Conservation (phyloP, 441 rosid species). For the Adansonia madagascariensis region DNA sequence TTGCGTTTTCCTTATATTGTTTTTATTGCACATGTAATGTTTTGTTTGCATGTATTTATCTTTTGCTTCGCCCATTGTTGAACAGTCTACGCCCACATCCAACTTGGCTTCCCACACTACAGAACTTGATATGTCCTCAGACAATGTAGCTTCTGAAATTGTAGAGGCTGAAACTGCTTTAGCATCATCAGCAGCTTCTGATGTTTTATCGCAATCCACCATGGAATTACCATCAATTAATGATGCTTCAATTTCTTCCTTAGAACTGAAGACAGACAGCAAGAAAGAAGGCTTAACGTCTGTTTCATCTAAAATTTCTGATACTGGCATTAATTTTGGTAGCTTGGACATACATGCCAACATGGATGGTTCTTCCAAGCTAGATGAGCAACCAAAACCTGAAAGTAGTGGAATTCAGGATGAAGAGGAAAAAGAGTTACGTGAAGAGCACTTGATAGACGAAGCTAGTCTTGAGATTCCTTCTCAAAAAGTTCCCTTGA, state of each 20-base stretch:
- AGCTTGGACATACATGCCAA: constrained; percentile 23
- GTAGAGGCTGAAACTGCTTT: constrained; percentile 35
- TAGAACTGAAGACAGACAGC: constrained; percentile 38
- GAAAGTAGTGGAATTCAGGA: constrained; percentile 33
- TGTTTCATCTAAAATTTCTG: constrained; percentile 47
- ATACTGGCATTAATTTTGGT: constrained; percentile 26
- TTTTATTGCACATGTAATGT: neutral
- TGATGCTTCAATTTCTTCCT: constrained; percentile 34
- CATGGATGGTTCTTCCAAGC: constrained; percentile 27
- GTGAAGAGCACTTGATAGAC: constrained; percentile 37
- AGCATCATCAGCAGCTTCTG: constrained; percentile 29
- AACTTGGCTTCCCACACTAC: constrained; percentile 30
- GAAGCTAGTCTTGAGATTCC: constrained; percentile 35
- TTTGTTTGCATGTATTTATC: constrained; percentile 21
- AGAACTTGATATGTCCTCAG: constrained; percentile 40
- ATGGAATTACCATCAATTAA: constrained; percentile 32
- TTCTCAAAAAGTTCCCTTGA: constrained; percentile 31
- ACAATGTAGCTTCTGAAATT: constrained; percentile 37
- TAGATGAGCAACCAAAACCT: constrained; percentile 37
- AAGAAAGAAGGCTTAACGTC: constrained; percentile 36
- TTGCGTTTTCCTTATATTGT: neutral
- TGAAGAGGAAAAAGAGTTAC: constrained; percentile 20
- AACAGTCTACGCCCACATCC: constrained; percentile 33
- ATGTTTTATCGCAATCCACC: no score
- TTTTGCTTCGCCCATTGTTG: constrained; percentile 41